Percentiles rank a stretch among this genome's conserved stretches.
phyloP scores from a whole-genome alignment of 225 moss, liverwort and hornwort species.

The Marchantia polymorpha region DNA sequence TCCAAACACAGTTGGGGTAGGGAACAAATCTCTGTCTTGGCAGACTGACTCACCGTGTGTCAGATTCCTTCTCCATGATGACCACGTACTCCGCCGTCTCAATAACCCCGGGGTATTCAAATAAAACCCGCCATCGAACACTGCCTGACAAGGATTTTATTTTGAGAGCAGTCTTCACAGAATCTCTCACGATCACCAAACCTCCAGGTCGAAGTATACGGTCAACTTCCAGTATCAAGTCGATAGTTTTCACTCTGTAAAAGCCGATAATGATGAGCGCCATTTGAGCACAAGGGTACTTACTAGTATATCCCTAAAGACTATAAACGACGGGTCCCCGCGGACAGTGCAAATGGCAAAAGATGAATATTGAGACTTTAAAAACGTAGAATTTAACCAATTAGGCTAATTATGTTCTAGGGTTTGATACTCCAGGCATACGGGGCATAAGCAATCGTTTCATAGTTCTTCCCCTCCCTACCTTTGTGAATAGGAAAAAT shows the following conservation, averaged over 20 bases:
- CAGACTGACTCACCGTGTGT: not conserved
- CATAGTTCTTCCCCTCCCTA: too few species aligned
- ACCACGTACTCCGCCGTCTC: conserved; percentile 1
- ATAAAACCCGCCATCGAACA: conserved; percentile 12
- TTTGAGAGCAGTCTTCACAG: not conserved
- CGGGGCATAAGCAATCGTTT: too few species aligned
- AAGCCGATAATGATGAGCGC: too few species aligned
- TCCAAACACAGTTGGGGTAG: not conserved
- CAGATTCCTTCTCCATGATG: not conserved
- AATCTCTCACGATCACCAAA: conserved; percentile 10
- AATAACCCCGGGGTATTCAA: not conserved
- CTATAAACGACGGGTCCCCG: too few species aligned
- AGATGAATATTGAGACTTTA: too few species aligned
- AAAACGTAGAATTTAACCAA: too few species aligned
- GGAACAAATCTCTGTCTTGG: not conserved
- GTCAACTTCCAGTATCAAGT: conserved; percentile 24
- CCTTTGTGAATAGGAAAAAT: too few species aligned
- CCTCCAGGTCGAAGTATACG: conserved; percentile 20
- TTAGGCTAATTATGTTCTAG: too few species aligned
- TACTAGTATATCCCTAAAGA: too few species aligned
- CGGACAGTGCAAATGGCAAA: too few species aligned
- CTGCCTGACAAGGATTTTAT: not conserved
- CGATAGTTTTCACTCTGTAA: not conserved
- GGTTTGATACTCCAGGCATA: too few species aligned
- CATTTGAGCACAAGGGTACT: too few species aligned